Evolutionary conservation across 2,329 filamentous ascomycete species (phyloP), one percentile per base, ranked within the genome.

Genomic region (Microsporum canis): DNA sequence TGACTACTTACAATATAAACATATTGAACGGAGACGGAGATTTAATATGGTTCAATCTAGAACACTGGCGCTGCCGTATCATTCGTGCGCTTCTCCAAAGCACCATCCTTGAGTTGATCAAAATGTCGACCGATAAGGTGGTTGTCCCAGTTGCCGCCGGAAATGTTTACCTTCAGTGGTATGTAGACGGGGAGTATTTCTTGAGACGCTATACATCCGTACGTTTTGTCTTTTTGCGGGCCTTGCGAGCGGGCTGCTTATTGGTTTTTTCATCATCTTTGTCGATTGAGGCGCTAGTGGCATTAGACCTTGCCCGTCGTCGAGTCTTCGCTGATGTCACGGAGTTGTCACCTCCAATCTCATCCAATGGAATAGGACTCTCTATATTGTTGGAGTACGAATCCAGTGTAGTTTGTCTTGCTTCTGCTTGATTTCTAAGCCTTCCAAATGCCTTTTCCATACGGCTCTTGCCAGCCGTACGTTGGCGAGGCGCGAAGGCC

Each of bases 391-490:
- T 23, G 27, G 27, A 5, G 41, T 12, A 43, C 6, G 56, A 34
- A n/a, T 55, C 17, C 12, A 55, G 14, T 14, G 5, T 39, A 6
- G 33, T 51, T 31, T 69, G 68, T 34, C 67, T 68, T 38, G 67
- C 64, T 63, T 70, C 70, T 36, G 80, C 81, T 65, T 82, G 81
- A 33, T 80, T 78, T 64, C 84, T 83, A 60, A 95, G 76, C 71
- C 80, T 84, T 61, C 81, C 82, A 60, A 94, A 84, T 0, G 89
- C 89, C 60, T 84, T 86, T 51, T 84, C 84, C 87, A 95, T 82
- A 73, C 88, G 87, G 69, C 87, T 91, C 41, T 82, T 84, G 62
- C 82, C 82, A 10, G 76, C 80, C 31, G 77, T 74, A 61, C 78
- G 83, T 64, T 86, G 84, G 61, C 88, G 81, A 0, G 88, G 89